These are phyloP conservation scores for Acephala macrosclerotiorum DNA, from an alignment of 2,329 filamentous ascomycete genomes.

Conservation along the genomic window DNA sequence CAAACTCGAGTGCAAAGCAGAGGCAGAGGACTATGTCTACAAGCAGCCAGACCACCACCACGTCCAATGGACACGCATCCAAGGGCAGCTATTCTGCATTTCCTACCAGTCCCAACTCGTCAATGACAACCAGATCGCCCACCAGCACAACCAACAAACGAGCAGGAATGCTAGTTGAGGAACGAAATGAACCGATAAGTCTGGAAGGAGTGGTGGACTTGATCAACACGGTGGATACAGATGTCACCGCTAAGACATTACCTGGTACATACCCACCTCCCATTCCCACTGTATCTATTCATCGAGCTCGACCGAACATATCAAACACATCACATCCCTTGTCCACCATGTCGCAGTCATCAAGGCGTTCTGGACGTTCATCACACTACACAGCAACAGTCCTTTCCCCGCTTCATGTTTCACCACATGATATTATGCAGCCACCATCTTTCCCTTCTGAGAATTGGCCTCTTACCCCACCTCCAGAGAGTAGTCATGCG, in stretches of 20 bases:
- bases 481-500: constrained; percentile 19
- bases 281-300: constrained; percentile 22
- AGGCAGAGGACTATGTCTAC: constrained; percentile 21
- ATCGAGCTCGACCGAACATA: constrained; percentile 6
- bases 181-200: constrained; percentile 28
- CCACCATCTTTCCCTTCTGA: constrained; percentile 28
- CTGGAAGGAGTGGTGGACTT: constrained; percentile 40
- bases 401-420: constrained; percentile 23
- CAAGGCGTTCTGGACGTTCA: constrained; percentile 12
- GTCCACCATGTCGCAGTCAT: constrained; percentile 12
- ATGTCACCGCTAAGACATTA: constrained; percentile 37
- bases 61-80: constrained; percentile 4
- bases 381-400: constrained; percentile 16
- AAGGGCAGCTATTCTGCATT: constrained; percentile 28
- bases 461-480: constrained; percentile 29
- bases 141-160: constrained; percentile 14
- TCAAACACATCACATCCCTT: constrained; percentile 19
- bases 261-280: constrained; percentile 38
- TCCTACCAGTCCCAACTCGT: constrained; percentile 13
- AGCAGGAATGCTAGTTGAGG: constrained; percentile 28
- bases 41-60: constrained; percentile 3
- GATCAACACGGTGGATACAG: constrained; percentile 40
- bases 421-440: constrained; percentile 22
- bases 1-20: constrained; percentile 5
- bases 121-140: neutral